Evolutionary conservation across 768 basidiomycete genomes (phyloP), one percentile per base, ranked within the genome.

Genomic region (Suillus ampliporus): DNA sequence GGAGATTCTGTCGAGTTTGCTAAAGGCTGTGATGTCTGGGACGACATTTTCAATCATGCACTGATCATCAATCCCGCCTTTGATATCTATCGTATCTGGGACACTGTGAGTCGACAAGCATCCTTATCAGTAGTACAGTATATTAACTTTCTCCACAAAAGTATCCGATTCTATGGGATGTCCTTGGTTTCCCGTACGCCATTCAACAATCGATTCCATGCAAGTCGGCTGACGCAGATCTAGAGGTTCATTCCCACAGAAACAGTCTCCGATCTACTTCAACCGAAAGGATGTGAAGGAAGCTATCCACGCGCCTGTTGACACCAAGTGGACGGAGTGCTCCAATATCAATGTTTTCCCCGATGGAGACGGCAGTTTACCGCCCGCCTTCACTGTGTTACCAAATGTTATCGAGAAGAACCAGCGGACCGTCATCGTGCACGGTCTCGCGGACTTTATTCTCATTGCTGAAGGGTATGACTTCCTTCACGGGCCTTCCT

Each of bases 401-500:
- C 89, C 91, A 8, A 87, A 79, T 64, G 89, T 90, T 57, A 92
- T 93, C 59, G 89, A 90, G 75, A 91, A 90, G 79, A 91, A 80
- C 72, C 77, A 84, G 58, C 79, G 89, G 57, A 83, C 80, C 3
- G 88, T 91, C 14, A 87, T 92, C 61, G 80, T 86, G 6, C 90
- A 93, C 57, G 91, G 91, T 0, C 77, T 91, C 56, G 88, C 84
- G 0, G 91, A 93, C 73, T 92, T 85, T 68, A 81, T 89, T 61
- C 77, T 90, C 38, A 90, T 92, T 56, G 85, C 90, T 10, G 87
- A 91, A 65, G 91, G 91, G 88, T 89, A 58, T 14, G 26, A 26
- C 1, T 23, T 4, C 3, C 17, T 58, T 23, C 6, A 11, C 21
- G 21, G 5, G 5, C 37, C 37, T 37, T 19, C 35, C 23, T 31